Conservation (phyloP, 257 asterid species). For the Gynochthodes officinalis region DNA sequence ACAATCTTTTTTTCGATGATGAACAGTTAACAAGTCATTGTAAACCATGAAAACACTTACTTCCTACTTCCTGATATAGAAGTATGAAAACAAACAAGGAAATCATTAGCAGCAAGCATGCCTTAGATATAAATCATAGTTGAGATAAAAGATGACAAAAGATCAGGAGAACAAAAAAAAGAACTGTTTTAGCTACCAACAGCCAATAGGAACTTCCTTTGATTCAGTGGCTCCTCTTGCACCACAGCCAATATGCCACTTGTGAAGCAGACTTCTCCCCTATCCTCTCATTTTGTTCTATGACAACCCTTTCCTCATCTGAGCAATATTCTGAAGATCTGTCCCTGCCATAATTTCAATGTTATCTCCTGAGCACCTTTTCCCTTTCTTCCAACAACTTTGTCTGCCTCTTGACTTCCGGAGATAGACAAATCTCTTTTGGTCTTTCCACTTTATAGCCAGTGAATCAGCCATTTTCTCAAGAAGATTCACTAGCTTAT, state of each 20-base stretch:
- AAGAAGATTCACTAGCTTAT: conserved; percentile 63
- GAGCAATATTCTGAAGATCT: conserved; percentile 62
- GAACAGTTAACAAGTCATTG: neutral
- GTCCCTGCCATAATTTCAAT: conserved; percentile 25
- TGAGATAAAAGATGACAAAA: conserved; percentile 13
- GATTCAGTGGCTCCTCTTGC: conserved; percentile 69
- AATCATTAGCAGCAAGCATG: conserved; percentile 19
- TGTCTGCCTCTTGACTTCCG: conserved; percentile 35
- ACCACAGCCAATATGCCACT: conserved; percentile 27
- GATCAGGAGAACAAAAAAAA: conserved; percentile 1
- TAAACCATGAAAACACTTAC: neutral
- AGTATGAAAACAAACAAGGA: conserved; percentile 6
- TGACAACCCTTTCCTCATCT: conserved; percentile 49
- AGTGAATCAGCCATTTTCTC: conserved; percentile 66
- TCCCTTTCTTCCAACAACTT: conserved; percentile 38
- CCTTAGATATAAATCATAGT: conserved; percentile 25
- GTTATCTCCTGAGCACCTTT: conserved; percentile 43
- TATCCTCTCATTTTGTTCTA: conserved; percentile 25
- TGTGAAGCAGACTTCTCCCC: conserved; percentile 26
- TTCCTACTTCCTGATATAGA: neutral
- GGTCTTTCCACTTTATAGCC: conserved; percentile 52
- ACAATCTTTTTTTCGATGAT: neutral
- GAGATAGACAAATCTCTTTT: conserved; percentile 51
- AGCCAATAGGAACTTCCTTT: conserved; percentile 60
- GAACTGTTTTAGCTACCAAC: conserved; percentile 42